Evolutionary conservation across 192 early-diverging fungal species (phyloP), one percentile per base, ranked within the genome.

Genomic region (Diversispora epigaea): DNA sequence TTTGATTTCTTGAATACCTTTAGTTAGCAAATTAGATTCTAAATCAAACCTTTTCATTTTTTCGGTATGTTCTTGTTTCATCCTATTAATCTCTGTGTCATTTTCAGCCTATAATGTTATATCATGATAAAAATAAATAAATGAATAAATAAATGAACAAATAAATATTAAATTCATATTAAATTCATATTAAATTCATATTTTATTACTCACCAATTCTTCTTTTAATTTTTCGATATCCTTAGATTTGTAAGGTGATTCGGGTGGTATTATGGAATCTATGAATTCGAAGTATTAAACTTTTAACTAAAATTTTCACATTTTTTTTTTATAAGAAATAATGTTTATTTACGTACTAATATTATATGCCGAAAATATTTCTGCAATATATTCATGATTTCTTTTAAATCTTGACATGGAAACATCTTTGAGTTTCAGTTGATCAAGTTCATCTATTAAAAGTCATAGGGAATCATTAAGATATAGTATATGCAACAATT

Each of bases 301-400:
- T 49, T 71, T 19, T 64, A 7, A 54, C 5, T 6, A 32, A 41
- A 49, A 62, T 15, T 17, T 19, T 50, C 6, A 46, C 21, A 39
- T 55, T 32, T 11, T 41, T 55, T 32, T 11, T 41, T n/a, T 71
- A 61, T 3, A 41, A 44, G 9, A 62, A 3, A 21, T 64, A 54
- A 40, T 12, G 11, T 21, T 52, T 19, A 22, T 17, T 41, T 11
- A 77, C 81, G 73, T 83, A 88, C 86, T 81, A 32, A 80, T 77
- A n/a, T 81, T 83, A 75, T 86, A 86, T 0, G 87, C 86, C 12
- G 89, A 87, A 67, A 90, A 90, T n/a, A 90, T 86, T 46, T 90
- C 89, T 11, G 86, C 84, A 47, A 90, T 70, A 57, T 86, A 90
- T 44, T 90, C 89, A 43, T 90, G 89, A 41, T 89, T 87, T 11